Evolutionary conservation across 345 rosid genomes (phyloP).

Genomic region (Acer negundo): DNA sequence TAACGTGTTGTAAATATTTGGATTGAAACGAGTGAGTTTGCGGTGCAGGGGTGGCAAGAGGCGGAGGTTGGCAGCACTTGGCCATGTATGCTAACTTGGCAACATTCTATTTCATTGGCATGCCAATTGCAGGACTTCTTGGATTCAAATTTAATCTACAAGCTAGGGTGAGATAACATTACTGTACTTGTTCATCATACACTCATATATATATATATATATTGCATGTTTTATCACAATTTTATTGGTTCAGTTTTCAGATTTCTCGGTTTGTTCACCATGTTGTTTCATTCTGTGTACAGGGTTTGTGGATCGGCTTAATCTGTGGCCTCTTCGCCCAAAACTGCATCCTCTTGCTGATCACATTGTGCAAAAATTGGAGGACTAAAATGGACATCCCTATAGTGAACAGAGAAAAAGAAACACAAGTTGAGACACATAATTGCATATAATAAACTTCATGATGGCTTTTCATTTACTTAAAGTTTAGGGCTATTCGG

Average conservation of each 20-base stretch:
- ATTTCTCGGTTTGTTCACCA: background rate
- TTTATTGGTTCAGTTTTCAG: background rate
- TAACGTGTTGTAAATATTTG: too few species aligned
- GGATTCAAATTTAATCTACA: constrained; percentile 54
- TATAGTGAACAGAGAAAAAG: background rate
- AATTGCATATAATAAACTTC: too few species aligned
- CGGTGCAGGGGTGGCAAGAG: constrained; percentile 65
- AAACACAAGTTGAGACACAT: background rate
- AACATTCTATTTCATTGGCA: constrained; percentile 50
- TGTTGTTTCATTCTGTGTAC: background rate
- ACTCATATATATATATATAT: background rate
- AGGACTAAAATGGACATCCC: constrained; percentile 34
- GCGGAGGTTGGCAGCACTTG: constrained; percentile 71
- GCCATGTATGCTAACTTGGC: constrained; percentile 55
- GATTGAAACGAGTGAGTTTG: background rate
- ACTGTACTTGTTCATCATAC: background rate
- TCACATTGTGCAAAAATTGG: constrained; percentile 49
- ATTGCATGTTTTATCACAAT: background rate
- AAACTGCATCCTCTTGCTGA: constrained; percentile 40
- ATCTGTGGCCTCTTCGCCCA: constrained; percentile 33
- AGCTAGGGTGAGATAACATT: constrained; percentile 43
- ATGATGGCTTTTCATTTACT: too few species aligned
- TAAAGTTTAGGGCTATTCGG: too few species aligned
- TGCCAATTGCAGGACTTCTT: constrained; percentile 48
- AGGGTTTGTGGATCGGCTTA: constrained; percentile 66